Conservation (phyloP, 257 asterid species). For the Penstemon eatonii region DNA sequence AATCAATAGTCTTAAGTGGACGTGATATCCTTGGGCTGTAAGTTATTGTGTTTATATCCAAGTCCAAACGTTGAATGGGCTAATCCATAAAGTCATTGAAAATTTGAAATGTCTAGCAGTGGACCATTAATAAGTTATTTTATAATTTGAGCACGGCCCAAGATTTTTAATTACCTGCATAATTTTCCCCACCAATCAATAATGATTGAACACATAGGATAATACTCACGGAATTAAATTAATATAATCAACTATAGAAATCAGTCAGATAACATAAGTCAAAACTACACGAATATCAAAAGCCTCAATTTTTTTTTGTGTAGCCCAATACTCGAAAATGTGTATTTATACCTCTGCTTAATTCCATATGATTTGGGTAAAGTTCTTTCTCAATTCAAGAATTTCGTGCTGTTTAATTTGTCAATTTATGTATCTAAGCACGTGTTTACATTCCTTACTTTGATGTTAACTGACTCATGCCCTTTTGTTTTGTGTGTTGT, state of each 20-base stretch:
- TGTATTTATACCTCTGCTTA: slow-evolving; percentile 49
- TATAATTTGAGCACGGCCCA: no score
- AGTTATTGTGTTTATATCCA: no score
- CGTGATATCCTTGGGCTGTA: no score
- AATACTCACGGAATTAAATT: slow-evolving; percentile 24
- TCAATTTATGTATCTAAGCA: slow-evolving; percentile 44
- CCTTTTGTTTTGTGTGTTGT: slow-evolving; percentile 64
- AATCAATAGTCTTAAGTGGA: no score
- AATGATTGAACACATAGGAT: slow-evolving; percentile 43
- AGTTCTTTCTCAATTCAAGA: slow-evolving; percentile 23
- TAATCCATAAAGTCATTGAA: no score
- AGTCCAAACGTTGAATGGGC: no score
- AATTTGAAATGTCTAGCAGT: no score
- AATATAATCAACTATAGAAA: slow-evolving; percentile 28
- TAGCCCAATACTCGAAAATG: slow-evolving; percentile 33
- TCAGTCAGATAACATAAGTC: slow-evolving; percentile 23
- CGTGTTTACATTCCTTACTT: slow-evolving; percentile 49
- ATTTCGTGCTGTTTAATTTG: slow-evolving; percentile 25
- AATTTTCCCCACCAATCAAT: slow-evolving; percentile 10
- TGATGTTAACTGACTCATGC: slow-evolving; percentile 45
- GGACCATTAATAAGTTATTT: background rate
- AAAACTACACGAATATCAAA: slow-evolving; percentile 31
- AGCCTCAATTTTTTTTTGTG: slow-evolving; percentile 25
- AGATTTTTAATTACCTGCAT: no score
- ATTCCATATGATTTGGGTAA: slow-evolving; percentile 30